Evolutionary conservation across 306 rosid species (phyloP).

Genomic region (Lathyrus oleraceus): DNA sequence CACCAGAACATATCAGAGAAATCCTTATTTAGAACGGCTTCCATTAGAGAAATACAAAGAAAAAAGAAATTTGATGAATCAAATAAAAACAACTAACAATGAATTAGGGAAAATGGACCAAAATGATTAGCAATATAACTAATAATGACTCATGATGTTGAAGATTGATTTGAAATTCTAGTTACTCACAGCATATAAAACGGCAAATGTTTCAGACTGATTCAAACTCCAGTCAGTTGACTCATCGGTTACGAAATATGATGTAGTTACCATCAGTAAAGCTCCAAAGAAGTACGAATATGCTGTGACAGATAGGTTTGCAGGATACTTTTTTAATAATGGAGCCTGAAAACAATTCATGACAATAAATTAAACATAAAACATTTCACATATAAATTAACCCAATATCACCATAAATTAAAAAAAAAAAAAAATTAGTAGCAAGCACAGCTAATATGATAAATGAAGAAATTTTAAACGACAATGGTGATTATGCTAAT

Average conservation of each 20-base stretch:
- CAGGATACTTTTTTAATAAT: constrained; percentile 81
- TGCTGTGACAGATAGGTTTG: constrained; percentile 83
- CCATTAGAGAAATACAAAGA: background rate
- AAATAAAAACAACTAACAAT: constrained; percentile 22
- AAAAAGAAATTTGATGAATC: constrained; percentile 13
- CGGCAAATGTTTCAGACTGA: constrained; percentile 73
- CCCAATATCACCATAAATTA: constrained; percentile 3
- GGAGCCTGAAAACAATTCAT: constrained; percentile 74
- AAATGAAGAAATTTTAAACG: constrained; percentile 21
- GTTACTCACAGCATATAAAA: constrained; percentile 82
- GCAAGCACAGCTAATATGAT: constrained; percentile 13
- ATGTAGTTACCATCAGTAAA: constrained; percentile 74
- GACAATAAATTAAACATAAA: constrained; percentile 13
- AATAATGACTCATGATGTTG: background rate
- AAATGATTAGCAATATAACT: constrained; percentile 20
- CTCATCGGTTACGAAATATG: constrained; percentile 65
- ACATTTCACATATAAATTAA: constrained; percentile 27
- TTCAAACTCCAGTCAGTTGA: constrained; percentile 86
- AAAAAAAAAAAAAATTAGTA: constrained; percentile 14
- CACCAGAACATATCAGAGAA: background rate
- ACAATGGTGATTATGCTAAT: background rate
- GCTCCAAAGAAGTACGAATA: constrained; percentile 88
- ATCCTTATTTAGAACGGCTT: constrained; percentile 17
- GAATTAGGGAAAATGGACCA: constrained; percentile 26
- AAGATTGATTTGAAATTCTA: constrained; percentile 25